Base-by-base conservation (phyloP, 2,329 filamentous ascomycete species). In the Phialophora tarda region DNA sequence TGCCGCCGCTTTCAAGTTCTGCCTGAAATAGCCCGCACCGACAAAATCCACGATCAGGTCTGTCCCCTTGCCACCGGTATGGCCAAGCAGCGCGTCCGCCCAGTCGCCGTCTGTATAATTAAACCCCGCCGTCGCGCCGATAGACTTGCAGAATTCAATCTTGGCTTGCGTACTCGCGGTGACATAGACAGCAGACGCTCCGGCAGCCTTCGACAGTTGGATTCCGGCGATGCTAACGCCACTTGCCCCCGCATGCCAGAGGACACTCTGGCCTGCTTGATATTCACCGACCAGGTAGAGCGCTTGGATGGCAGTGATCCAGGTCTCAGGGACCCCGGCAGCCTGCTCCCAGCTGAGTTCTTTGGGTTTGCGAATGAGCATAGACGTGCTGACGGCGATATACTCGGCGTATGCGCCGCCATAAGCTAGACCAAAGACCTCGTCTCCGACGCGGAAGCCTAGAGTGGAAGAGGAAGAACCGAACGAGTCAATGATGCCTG, bases 191-290 rank as follows among this genome's bases (percentile, higher is more conserved):
- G 84, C 85, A 2, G 83, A 82, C 0, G 93, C 92, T 0, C 88
- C 88, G 14, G 88, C 88, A 24, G 85, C 84, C 67, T 81, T 83
- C 2, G 88, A 84, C 24, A 97, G 86, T 80, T 97, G 94, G 73
- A 96, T 93, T 0, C 93, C 94, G 0, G 93, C 87, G 71, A 97
- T 93, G 54, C 88, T 90, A 57, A 98, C 94, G 41, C 89, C 89
- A n/a, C 89, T 93, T 1, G 94, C 94, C 57, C 93, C 94, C 0
- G 94, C 94, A 77, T 98, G 94, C 91, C 93, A 97, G 50, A 98
- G 87, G 64, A 94, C 87, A 17, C 85, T 86, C 79, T 93, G 89
- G 5, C 90, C 91, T 11, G 82, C 76, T n/a, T 83, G 76, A 77
- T 93, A 94, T 12, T 86, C 88, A 58, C 92, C 91, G 21, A 98